These are phyloP conservation scores for Penicillium olsonii DNA, from an alignment of 2,329 filamentous ascomycete species.

Conservation along the genomic window DNA sequence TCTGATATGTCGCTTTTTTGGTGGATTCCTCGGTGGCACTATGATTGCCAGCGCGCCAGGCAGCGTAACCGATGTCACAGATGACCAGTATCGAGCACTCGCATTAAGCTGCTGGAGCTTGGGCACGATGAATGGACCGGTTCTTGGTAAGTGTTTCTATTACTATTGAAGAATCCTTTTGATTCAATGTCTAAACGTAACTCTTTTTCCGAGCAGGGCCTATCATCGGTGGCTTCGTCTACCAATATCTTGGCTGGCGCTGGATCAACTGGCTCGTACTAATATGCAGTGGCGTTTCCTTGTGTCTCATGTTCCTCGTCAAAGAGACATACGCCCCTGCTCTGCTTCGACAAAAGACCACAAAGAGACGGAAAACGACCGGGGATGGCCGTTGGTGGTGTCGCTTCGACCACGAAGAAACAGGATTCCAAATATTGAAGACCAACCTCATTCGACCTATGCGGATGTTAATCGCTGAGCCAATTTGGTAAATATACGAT, in stretches of 20 bases:
- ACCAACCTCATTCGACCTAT: constrained; percentile 72
- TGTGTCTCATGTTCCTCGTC: constrained; percentile 58
- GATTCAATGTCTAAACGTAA: too few species aligned
- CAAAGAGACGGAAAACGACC: constrained; percentile 60
- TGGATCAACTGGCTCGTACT: constrained; percentile 78
- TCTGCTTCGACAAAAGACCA: constrained; percentile 64
- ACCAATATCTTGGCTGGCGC: constrained; percentile 66
- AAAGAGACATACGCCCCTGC: constrained; percentile 72
- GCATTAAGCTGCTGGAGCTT: constrained; percentile 76
- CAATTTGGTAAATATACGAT: constrained; percentile 71
- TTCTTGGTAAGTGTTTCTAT: constrained; percentile 28
- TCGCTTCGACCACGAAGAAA: constrained; percentile 68
- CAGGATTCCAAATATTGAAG: constrained; percentile 58
- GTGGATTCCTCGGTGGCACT: constrained; percentile 62
- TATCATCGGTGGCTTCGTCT: constrained; percentile 47
- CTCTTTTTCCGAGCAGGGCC: too few species aligned
- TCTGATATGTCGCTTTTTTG: constrained; percentile 20
- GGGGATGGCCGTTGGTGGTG: constrained; percentile 69
- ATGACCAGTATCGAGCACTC: constrained; percentile 71
- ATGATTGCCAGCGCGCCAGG: constrained; percentile 77
- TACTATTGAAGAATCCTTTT: too few species aligned
- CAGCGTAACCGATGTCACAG: constrained; percentile 73
- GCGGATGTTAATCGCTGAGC: constrained; percentile 63
- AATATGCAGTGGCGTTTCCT: constrained; percentile 64
- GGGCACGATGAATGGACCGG: constrained; percentile 72